phyloP scores from a whole-genome alignment of 768 basidiomycete species.

The Mycena vitilis region DNA sequence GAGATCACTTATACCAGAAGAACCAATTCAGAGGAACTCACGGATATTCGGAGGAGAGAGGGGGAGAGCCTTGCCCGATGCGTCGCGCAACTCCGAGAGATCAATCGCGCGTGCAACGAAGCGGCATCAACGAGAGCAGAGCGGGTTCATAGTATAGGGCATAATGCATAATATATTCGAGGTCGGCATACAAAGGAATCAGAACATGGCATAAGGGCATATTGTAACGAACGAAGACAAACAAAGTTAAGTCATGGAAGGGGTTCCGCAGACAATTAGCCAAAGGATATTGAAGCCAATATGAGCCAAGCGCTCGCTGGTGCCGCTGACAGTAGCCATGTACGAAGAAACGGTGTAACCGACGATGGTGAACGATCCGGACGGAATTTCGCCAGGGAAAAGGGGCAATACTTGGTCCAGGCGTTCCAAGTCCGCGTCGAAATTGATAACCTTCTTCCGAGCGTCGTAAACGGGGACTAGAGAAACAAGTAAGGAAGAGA shows the following conservation, averaged over 20 bases:
- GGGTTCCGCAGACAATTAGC: constrained; percentile 19
- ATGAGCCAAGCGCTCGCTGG: background rate
- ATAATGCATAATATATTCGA: too few species aligned
- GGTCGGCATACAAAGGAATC: too few species aligned
- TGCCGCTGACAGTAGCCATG: background rate
- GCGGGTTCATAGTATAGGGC: too few species aligned
- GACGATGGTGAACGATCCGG: background rate
- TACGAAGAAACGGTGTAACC: background rate
- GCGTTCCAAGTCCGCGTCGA: background rate
- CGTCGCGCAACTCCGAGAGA: too few species aligned
- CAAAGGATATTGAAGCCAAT: background rate
- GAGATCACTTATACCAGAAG: too few species aligned
- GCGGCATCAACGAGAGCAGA: too few species aligned
- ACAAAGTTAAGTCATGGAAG: too few species aligned
- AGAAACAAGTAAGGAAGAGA: background rate
- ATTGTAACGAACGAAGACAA: background rate
- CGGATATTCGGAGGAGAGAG: too few species aligned
- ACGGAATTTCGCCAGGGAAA: background rate
- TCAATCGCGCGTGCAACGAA: too few species aligned
- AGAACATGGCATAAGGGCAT: background rate
- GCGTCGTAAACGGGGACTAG: constrained; percentile 9
- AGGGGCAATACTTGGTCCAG: background rate
- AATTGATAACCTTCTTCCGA: background rate
- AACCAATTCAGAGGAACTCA: too few species aligned
- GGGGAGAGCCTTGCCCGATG: too few species aligned